Base-by-base conservation (phyloP, 371 early-diverging fungal species). In the Phascolomyces articulosus region DNA sequence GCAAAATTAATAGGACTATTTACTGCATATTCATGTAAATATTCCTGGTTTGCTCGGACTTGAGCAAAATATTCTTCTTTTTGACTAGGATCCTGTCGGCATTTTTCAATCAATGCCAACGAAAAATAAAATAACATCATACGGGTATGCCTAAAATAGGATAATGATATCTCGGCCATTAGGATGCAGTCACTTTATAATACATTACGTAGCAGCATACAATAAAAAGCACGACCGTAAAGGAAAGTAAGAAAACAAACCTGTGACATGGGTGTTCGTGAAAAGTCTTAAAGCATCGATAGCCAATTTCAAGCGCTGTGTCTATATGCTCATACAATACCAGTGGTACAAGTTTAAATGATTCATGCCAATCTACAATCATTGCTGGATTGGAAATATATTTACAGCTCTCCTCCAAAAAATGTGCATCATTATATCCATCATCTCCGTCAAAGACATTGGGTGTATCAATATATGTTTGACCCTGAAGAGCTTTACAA, bases 371-470 rank as follows among this genome's bases (percentile, higher is more conserved):
- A 34, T 74, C 74, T 31, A 77, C 16, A 0, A 75, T 71, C 1
- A 81, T 70, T 24, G 58, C 34, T 0, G 73, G 66, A 26, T 75
- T 77, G 1, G 66, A 24, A 27, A 70, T 77, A 11, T 69, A 70
- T 8, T 72, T 66, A 55, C 68, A 67, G 13, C 70, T 74, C 55
- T 81, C 77, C 10, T 51, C 24, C 10, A 81, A 58, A 65, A 81
- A 81, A 26, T 74, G 73, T 6, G 54, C 55, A 44, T 81, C 82
- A 53, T 69, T 73, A 23, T 74, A 81, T 3, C 76, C 79, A 63
- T 81, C 82, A 34, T 81, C 77, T 9, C 78, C 76, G 21, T 81
- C 72, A 66, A 78, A 78, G 0, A 81, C 68, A 1, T 69, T 47
- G 0, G 78, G 54, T 20, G 64, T 59, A 4, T 64, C 40, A 10